phyloP scores from a whole-genome alignment of 2,329 filamentous ascomycete genomes.

The Curvularia lunata region DNA sequence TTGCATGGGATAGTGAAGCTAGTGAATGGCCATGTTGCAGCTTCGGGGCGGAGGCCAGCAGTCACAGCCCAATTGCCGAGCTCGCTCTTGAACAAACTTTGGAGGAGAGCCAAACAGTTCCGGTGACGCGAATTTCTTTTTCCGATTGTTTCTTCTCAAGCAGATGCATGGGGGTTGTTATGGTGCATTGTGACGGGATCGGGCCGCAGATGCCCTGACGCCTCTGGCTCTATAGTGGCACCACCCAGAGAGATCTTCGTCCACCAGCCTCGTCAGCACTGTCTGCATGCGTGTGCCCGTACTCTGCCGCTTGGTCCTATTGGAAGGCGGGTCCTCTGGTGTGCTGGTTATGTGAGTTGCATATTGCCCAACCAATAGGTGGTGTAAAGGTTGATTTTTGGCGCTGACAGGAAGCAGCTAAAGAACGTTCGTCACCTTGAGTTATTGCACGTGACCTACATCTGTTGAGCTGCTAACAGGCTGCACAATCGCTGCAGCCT shows the following conservation, averaged over 20 bases:
- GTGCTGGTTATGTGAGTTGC: background rate
- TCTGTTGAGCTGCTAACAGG: background rate
- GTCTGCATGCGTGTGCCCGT: background rate
- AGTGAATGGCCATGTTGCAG: background rate
- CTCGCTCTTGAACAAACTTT: background rate
- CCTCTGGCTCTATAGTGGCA: background rate
- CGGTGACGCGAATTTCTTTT: background rate
- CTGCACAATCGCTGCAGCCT: background rate
- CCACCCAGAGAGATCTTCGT: background rate
- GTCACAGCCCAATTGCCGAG: background rate
- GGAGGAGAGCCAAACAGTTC: background rate
- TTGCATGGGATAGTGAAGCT: background rate
- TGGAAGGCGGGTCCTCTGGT: background rate
- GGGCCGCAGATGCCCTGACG: conserved; percentile 4
- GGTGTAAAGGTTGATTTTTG: background rate
- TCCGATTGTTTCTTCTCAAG: background rate
- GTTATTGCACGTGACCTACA: background rate
- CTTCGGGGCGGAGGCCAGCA: background rate
- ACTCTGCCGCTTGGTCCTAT: background rate
- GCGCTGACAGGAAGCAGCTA: background rate
- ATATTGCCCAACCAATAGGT: background rate
- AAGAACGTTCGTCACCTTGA: background rate
- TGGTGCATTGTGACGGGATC: background rate
- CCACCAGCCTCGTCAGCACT: background rate
- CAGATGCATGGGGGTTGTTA: background rate